Conservation (phyloP, 2,329 filamentous ascomycete genomes). For the Zasmidium citrigriseum region DNA sequence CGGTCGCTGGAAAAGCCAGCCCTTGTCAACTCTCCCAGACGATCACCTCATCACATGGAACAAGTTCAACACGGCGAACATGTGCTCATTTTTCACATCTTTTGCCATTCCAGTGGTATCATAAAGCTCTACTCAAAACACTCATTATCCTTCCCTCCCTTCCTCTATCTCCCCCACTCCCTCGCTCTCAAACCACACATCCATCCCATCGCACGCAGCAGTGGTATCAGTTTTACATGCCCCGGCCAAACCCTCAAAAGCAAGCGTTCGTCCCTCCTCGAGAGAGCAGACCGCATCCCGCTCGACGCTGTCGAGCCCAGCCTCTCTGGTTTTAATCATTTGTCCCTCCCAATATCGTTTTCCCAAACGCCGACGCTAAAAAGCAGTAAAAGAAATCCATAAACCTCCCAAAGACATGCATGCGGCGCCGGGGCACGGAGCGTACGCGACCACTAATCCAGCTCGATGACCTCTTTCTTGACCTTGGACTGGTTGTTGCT, state of each 20-base stretch:
- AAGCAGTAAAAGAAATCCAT: not conserved
- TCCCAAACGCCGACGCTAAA: slow-evolving; percentile 7
- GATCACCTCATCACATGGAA: not conserved
- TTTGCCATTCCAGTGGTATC: not conserved
- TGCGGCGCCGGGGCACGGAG: not conserved
- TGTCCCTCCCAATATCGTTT: not conserved
- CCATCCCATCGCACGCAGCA: not conserved
- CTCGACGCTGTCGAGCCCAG: too few species aligned
- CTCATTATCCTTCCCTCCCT: not conserved
- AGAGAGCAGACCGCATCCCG: too few species aligned
- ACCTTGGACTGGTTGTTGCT: slow-evolving; percentile 8
- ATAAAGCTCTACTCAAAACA: not conserved
- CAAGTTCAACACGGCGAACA: too few species aligned
- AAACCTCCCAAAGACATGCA: not conserved
- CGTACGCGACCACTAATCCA: slow-evolving; percentile 25
- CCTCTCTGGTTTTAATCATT: not conserved
- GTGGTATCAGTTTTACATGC: slow-evolving; percentile 1
- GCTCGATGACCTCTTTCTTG: slow-evolving; percentile 30
- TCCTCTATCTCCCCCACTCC: not conserved
- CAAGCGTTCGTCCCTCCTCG: not conserved
- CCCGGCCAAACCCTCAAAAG: not conserved
- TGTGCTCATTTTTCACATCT: too few species aligned
- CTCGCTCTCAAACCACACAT: not conserved
- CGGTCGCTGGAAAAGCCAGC: too few species aligned
- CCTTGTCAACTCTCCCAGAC: too few species aligned